Conservation (phyloP, 495 filamentous ascomycete species). For the Penicillium goetzii region DNA sequence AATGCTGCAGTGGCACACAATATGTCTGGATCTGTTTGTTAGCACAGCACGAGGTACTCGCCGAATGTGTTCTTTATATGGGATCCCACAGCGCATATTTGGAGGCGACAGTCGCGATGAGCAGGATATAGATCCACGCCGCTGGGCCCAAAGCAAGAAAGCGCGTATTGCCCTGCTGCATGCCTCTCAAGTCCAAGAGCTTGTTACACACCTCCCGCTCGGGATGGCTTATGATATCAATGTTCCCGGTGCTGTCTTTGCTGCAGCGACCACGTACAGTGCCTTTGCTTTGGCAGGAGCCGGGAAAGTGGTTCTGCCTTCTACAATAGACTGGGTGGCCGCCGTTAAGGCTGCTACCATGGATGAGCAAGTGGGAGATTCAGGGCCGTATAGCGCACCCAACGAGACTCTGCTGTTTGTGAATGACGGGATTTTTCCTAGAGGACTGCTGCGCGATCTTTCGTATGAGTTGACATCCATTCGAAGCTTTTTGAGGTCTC, state of each 20-base stretch:
- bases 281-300: conserved; percentile 7
- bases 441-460: neutral
- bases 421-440: neutral
- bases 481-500: conserved; percentile 6
- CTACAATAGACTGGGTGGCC: neutral
- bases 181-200: conserved; percentile 1
- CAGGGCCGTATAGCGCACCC: neutral
- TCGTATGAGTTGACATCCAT: conserved; percentile 6
- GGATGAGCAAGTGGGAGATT: neutral
- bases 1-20: neutral
- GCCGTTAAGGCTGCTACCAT: neutral
- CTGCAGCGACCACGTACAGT: conserved; percentile 3
- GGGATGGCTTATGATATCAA: conserved; percentile 5
- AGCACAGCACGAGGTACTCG: neutral
- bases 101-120: conserved; percentile 3
- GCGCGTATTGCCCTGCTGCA: conserved; percentile 3
- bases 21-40: neutral
- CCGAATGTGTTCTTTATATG: neutral
- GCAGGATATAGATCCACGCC: conserved; percentile 5
- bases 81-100: neutral
- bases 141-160: conserved; percentile 5
- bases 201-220: neutral
- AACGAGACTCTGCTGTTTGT: neutral
- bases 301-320: neutral
- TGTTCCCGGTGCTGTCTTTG: conserved; percentile 5